A percentile compares a stretch with the other conserved stretches of the same genome.
Evolutionary conservation across 2,329 filamentous ascomycete genomes (phyloP).

Genomic region (Calycina herbarum): DNA sequence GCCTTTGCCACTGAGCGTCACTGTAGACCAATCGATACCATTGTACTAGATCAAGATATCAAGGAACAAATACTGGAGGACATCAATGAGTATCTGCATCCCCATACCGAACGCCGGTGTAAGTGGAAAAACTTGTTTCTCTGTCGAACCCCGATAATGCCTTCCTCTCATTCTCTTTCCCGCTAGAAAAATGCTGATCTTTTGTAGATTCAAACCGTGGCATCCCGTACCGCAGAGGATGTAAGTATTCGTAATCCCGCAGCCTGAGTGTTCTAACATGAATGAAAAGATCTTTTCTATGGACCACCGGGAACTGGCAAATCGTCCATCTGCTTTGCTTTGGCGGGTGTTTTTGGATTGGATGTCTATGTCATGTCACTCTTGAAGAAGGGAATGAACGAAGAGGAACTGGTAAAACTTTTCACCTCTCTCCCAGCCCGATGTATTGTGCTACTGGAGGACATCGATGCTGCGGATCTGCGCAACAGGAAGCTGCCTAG

Average conservation of each 20-base stretch:
- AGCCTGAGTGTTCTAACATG: not conserved
- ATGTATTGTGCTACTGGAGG: slow-evolving; percentile 73
- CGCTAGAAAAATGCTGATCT: not conserved
- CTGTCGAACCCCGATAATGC: too few relatives aligned
- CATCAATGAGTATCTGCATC: slow-evolving; percentile 62
- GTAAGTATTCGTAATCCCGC: not conserved
- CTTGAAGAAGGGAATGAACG: slow-evolving; percentile 60
- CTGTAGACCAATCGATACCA: slow-evolving; percentile 62
- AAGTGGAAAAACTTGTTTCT: not conserved
- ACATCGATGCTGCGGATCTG: slow-evolving; percentile 72
- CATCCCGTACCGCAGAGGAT: slow-evolving; percentile 83
- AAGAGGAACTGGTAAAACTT: slow-evolving; percentile 64
- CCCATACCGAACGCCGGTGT: slow-evolving; percentile 70
- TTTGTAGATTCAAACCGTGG: slow-evolving; percentile 67
- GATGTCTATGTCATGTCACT: slow-evolving; percentile 72
- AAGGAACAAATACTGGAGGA: slow-evolving; percentile 62
- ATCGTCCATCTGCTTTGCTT: slow-evolving; percentile 67
- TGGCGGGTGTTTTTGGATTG: slow-evolving; percentile 69
- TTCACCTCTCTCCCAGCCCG: slow-evolving; percentile 67
- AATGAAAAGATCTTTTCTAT: slow-evolving; percentile 62
- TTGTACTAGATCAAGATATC: slow-evolving; percentile 61
- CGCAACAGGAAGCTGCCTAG: slow-evolving; percentile 46
- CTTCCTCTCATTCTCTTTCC: not conserved
- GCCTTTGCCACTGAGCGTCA: slow-evolving; percentile 46
- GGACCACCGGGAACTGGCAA: slow-evolving; percentile 83